Percentiles rank a stretch among this genome's conserved stretches.
phyloP scores from a whole-genome alignment of 2,329 filamentous ascomycete species.

The Talaromyces sp. region DNA sequence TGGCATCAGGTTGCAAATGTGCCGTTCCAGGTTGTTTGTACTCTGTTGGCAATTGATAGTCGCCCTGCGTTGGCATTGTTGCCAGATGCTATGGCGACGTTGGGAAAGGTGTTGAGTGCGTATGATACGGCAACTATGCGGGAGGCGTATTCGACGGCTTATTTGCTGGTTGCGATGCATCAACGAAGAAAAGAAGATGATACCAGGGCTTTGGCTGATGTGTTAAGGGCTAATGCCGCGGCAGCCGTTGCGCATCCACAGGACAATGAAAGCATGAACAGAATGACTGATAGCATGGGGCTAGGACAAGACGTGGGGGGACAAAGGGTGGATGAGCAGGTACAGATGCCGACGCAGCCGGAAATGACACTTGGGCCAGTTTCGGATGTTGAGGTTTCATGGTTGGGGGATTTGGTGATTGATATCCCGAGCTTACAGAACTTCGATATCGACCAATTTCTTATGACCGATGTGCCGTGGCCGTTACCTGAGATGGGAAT shows the following conservation, averaged over 20 bases:
- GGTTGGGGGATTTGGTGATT: constrained; percentile 49
- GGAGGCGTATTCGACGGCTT: constrained; percentile 59
- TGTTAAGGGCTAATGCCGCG: constrained; percentile 40
- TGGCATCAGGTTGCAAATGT: constrained; percentile 66
- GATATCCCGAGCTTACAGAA: constrained; percentile 51
- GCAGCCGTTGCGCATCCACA: constrained; percentile 22
- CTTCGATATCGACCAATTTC: constrained; percentile 49
- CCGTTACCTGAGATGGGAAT: constrained; percentile 32
- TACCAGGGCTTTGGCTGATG: constrained; percentile 40
- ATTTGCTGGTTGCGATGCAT: constrained; percentile 56
- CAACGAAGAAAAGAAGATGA: constrained; percentile 54
- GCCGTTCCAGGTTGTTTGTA: constrained; percentile 61
- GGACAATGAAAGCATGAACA: background rate
- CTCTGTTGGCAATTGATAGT: constrained; percentile 59
- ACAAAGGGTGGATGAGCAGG: background rate
- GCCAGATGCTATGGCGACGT: constrained; percentile 54
- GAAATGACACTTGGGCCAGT: constrained; percentile 19
- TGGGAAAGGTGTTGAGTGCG: constrained; percentile 45
- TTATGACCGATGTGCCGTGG: constrained; percentile 35
- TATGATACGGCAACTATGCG: constrained; percentile 54
- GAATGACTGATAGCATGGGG: background rate
- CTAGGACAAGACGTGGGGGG: background rate
- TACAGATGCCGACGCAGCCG: constrained; percentile 8
- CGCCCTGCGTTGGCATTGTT: constrained; percentile 53
- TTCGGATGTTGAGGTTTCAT: constrained; percentile 41